Evolutionary conservation across 192 early-diverging fungal genomes (phyloP).

Genomic region (Coemansia sp.): DNA sequence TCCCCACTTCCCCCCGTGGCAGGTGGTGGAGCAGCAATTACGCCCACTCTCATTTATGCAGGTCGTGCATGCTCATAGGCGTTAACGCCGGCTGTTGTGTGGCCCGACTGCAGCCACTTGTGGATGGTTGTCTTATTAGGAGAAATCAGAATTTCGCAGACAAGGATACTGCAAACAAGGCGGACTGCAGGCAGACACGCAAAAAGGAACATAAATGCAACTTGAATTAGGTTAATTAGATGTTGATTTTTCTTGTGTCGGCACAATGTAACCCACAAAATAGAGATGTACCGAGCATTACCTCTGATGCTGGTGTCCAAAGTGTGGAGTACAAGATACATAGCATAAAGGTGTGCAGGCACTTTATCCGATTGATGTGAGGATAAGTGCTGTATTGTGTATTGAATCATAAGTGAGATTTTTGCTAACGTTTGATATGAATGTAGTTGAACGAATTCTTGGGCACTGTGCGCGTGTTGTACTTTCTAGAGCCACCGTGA

Average conservation of each 20-base stretch:
- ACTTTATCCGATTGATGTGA: neutral
- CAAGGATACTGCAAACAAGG: neutral
- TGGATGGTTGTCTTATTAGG: neutral
- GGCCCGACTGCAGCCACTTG: neutral
- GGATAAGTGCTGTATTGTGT: neutral
- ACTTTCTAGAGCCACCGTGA: constrained; percentile 16
- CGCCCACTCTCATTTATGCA: constrained; percentile 7
- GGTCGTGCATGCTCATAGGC: neutral
- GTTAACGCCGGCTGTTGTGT: constrained; percentile 4
- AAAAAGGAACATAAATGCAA: neutral
- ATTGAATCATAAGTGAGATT: neutral
- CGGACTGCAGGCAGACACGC: neutral
- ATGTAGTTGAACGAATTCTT: constrained; percentile 46
- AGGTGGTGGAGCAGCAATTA: constrained; percentile 2
- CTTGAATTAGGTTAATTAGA: constrained; percentile 3
- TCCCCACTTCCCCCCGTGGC: neutral
- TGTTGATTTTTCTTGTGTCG: neutral
- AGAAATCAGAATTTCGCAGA: neutral
- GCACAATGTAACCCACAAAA: neutral
- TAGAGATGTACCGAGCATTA: neutral
- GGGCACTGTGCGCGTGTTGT: constrained; percentile 35
- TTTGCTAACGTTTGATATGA: constrained; percentile 25
- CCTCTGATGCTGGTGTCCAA: neutral
- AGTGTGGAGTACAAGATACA: neutral
- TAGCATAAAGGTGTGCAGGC: neutral